These are phyloP conservation scores for Coprinellus micaceus DNA, from an alignment of 768 basidiomycete genomes.

Conservation along the genomic window DNA sequence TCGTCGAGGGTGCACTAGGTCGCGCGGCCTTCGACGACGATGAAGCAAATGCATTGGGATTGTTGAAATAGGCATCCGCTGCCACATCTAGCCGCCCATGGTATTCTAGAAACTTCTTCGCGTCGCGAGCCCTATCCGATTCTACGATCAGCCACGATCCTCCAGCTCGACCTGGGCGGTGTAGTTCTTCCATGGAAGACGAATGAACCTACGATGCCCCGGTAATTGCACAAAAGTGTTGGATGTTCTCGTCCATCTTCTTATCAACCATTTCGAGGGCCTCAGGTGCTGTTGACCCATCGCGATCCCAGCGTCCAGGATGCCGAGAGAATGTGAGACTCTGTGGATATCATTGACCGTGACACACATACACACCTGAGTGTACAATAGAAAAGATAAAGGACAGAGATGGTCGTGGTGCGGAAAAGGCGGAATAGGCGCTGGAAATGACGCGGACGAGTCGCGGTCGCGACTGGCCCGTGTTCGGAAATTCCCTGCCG, in stretches of 20 bases:
- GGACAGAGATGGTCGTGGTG: too few relatives aligned
- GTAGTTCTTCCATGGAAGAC: background rate
- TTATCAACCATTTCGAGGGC: constrained; percentile 36
- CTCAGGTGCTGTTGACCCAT: too few relatives aligned
- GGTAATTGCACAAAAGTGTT: constrained; percentile 65
- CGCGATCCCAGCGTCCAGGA: too few relatives aligned
- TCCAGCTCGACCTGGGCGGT: constrained; percentile 23
- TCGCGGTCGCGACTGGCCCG: too few relatives aligned
- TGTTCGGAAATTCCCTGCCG: too few relatives aligned
- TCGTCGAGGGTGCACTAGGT: constrained; percentile 40
- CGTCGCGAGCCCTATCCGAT: constrained; percentile 47
- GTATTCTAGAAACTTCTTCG: constrained; percentile 64
- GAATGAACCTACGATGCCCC: constrained; percentile 58
- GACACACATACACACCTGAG: too few relatives aligned
- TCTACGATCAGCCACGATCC: constrained; percentile 11
- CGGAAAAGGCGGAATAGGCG: too few relatives aligned
- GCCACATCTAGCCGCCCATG: constrained; percentile 70
- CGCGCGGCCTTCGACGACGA: constrained; percentile 12
- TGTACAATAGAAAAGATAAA: too few relatives aligned
- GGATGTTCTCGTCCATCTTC: constrained; percentile 46
- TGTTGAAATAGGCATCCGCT: constrained; percentile 68
- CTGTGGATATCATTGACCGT: too few relatives aligned
- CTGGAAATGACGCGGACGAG: too few relatives aligned
- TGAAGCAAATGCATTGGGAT: constrained; percentile 36
- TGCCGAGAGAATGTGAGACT: too few relatives aligned